Conservation (phyloP, 1,284 basidiomycete species). For the Bondarzewia mesenterica region DNA sequence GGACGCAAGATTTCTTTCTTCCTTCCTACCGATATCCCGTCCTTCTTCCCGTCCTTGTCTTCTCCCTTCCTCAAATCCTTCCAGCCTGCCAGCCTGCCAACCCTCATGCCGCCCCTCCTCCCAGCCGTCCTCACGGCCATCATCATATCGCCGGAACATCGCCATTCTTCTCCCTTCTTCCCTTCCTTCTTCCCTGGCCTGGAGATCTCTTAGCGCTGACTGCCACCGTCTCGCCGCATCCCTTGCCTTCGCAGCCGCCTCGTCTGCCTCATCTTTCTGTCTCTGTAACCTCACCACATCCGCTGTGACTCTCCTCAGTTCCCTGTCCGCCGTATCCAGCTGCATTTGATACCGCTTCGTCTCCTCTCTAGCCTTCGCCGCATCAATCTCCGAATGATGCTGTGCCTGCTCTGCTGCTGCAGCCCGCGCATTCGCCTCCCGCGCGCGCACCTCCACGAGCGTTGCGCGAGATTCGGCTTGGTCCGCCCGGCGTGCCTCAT, state of each 20-base stretch:
- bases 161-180: slow-evolving; percentile 33
- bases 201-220: slow-evolving; percentile 35
- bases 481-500: slow-evolving; percentile 46
- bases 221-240: slow-evolving; percentile 40
- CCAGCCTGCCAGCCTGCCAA: slow-evolving; percentile 32
- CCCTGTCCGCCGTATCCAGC: slow-evolving; percentile 40
- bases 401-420: slow-evolving; percentile 37
- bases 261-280: slow-evolving; percentile 40
- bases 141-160: slow-evolving; percentile 29
- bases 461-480: slow-evolving; percentile 43
- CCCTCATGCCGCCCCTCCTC: slow-evolving; percentile 38
- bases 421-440: slow-evolving; percentile 31
- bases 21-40: slow-evolving; percentile 32
- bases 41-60: slow-evolving; percentile 32
- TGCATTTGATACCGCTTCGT: slow-evolving; percentile 38
- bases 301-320: slow-evolving; percentile 33
- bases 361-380: slow-evolving; percentile 39
- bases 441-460: slow-evolving; percentile 41
- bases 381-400: slow-evolving; percentile 37
- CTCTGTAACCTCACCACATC: slow-evolving; percentile 35
- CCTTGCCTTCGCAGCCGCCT: slow-evolving; percentile 36
- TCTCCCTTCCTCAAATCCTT: slow-evolving; percentile 39
- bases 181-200: slow-evolving; percentile 37
- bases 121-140: slow-evolving; percentile 35
- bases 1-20: slow-evolving; percentile 42